These are phyloP conservation scores for Candida pseudoglaebosa DNA, from an alignment of 805 yeast genomes.

Conservation along the genomic window DNA sequence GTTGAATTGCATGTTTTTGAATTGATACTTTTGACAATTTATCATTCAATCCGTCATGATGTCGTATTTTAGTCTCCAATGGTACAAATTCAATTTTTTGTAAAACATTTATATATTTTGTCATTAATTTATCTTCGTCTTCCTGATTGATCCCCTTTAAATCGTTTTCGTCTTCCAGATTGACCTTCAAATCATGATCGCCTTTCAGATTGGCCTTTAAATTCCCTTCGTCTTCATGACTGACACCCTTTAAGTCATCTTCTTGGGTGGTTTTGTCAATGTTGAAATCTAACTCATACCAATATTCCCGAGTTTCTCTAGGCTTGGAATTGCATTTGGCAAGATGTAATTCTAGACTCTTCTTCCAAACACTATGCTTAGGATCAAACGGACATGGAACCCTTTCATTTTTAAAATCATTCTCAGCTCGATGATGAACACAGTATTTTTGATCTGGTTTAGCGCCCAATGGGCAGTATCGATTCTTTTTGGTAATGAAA, in stretches of 20 bases:
- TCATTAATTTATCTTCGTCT: slow-evolving; percentile 11
- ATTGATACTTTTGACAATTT: slow-evolving; percentile 50
- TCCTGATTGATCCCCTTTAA: slow-evolving; percentile 10
- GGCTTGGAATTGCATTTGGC: slow-evolving; percentile 54
- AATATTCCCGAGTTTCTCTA: slow-evolving; percentile 36
- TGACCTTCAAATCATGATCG: slow-evolving; percentile 10
- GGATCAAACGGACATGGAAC: slow-evolving; percentile 77
- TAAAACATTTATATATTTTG: slow-evolving; percentile 17
- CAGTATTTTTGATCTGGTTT: slow-evolving; percentile 49
- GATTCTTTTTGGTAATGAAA: slow-evolving; percentile 44
- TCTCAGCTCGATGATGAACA: slow-evolving; percentile 51
- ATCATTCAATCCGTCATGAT: slow-evolving; percentile 27
- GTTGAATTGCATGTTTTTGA: slow-evolving; percentile 79
- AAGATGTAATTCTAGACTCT: slow-evolving; percentile 52
- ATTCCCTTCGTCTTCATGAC: too few relatives aligned
- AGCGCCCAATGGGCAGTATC: slow-evolving; percentile 61
- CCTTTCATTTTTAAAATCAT: slow-evolving; percentile 31
- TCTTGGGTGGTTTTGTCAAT: slow-evolving; percentile 12
- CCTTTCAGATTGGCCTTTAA: slow-evolving; percentile 8
- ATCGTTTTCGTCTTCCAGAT: not conserved
- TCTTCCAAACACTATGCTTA: slow-evolving; percentile 66
- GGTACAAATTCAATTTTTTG: slow-evolving; percentile 13
- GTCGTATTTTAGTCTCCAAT: slow-evolving; percentile 12
- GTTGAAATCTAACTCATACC: slow-evolving; percentile 53
- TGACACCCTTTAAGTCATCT: too few relatives aligned